phyloP scores from a whole-genome alignment of 768 basidiomycete species.

The Cyathus striatus region DNA sequence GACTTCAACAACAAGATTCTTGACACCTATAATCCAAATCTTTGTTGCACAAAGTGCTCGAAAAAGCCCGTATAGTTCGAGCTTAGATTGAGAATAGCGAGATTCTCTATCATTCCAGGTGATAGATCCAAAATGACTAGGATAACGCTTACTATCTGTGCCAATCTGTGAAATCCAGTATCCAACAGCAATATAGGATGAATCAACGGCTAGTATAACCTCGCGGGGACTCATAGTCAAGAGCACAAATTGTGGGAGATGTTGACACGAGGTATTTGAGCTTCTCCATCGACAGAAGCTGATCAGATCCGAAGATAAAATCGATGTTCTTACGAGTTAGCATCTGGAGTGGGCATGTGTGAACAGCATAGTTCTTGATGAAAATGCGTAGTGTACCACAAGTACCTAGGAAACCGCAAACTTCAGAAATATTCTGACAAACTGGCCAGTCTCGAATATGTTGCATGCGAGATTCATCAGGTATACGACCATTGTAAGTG shows the following conservation, averaged over 20 bases:
- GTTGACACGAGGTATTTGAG: constrained; percentile 19
- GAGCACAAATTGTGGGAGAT: constrained; percentile 17
- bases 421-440: constrained; percentile 13
- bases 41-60: constrained; percentile 10
- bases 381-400: constrained; percentile 17
- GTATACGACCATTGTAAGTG: constrained; percentile 16
- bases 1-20: constrained; percentile 26
- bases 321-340: constrained; percentile 13
- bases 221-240: constrained; percentile 16
- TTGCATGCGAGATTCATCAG: constrained; percentile 11
- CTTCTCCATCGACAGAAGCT: constrained; percentile 8
- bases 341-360: constrained; percentile 11
- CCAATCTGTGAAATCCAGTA: constrained; percentile 12
- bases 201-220: constrained; percentile 27
- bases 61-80: constrained; percentile 32
- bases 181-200: constrained; percentile 19
- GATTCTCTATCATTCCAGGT: constrained; percentile 22
- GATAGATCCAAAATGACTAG: constrained; percentile 26
- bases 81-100: constrained; percentile 30
- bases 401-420: constrained; percentile 22
- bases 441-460: constrained; percentile 19
- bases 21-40: constrained; percentile 11
- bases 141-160: constrained; percentile 11
- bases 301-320: constrained; percentile 22
- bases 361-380: constrained; percentile 15